phyloP scores from a whole-genome alignment of 257 asterid species.

The Solanum clarkiae region DNA sequence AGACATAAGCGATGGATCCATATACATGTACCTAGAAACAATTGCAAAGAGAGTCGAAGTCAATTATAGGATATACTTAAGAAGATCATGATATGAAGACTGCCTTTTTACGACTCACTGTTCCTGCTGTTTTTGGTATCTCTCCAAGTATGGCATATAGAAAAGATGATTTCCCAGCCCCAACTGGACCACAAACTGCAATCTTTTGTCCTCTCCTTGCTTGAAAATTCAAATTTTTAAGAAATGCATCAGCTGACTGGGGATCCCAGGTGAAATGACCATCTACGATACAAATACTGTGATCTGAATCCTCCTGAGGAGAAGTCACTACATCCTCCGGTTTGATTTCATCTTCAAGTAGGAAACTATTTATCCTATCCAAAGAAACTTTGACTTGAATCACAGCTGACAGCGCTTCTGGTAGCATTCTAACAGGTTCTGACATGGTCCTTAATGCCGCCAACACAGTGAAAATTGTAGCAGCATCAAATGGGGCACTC shows the following conservation, averaged over 20 bases:
- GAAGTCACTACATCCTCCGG: constrained; percentile 1
- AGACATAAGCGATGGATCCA: constrained; percentile 70
- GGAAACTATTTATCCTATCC: constrained; percentile 43
- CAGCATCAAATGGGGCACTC: constrained; percentile 52
- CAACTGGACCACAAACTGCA: constrained; percentile 69
- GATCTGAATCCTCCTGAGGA: constrained; percentile 2
- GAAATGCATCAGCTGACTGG: constrained; percentile 15
- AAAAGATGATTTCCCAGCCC: constrained; percentile 69
- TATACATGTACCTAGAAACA: constrained; percentile 32
- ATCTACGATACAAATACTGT: constrained; percentile 9
- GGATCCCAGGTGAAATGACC: constrained; percentile 61
- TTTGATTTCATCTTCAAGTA: constrained; percentile 57
- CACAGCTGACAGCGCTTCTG: constrained; percentile 44
- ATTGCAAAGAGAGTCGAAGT: not conserved
- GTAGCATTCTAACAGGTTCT: constrained; percentile 53
- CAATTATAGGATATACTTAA: not conserved
- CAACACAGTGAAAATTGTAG: constrained; percentile 54
- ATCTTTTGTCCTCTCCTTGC: constrained; percentile 42
- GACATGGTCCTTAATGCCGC: constrained; percentile 53
- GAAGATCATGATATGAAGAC: not conserved
- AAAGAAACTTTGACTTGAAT: constrained; percentile 68
- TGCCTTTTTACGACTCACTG: constrained; percentile 19
- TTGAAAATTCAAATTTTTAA: constrained; percentile 16
- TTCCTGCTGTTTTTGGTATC: constrained; percentile 53
- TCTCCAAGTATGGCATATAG: constrained; percentile 59